These are phyloP conservation scores for Leishmania braziliensis DNA, from an alignment of 208 protist genomes.

Conservation along the genomic window DNA sequence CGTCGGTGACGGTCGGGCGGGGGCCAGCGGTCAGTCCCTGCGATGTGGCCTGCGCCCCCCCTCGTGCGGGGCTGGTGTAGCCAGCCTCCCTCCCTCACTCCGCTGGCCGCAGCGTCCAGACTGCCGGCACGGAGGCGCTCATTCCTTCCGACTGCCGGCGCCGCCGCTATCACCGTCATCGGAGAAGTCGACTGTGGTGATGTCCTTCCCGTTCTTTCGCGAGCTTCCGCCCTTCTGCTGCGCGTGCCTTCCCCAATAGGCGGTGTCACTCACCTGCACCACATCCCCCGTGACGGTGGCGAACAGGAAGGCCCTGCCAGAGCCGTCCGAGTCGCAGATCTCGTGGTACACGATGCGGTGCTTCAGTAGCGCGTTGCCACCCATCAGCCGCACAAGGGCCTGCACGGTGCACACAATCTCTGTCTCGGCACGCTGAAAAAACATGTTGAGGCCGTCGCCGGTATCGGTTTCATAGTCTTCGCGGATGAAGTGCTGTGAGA, in stretches of 20 bases:
- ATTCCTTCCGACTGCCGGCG: neutral
- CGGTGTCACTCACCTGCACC: slow-evolving; percentile 57
- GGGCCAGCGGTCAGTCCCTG: neutral
- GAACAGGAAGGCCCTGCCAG: slow-evolving; percentile 74
- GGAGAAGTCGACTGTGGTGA: neutral
- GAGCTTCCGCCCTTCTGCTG: slow-evolving; percentile 8
- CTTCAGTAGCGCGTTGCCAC: slow-evolving; percentile 88
- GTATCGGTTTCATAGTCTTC: slow-evolving; percentile 64
- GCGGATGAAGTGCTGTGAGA: slow-evolving; percentile 93
- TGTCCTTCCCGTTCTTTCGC: slow-evolving; percentile 7
- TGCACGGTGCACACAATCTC: slow-evolving; percentile 82
- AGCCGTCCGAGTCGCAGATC: slow-evolving; percentile 80
- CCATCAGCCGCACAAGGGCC: slow-evolving; percentile 77
- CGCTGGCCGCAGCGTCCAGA: neutral
- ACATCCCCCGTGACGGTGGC: slow-evolving; percentile 89
- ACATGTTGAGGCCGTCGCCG: slow-evolving; percentile 53
- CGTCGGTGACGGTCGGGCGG: neutral
- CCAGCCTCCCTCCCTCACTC: neutral
- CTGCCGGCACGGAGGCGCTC: neutral
- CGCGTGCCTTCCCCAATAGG: slow-evolving; percentile 12
- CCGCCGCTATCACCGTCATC: slow-evolving; percentile 11
- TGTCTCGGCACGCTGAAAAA: slow-evolving; percentile 76
- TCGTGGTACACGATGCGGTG: slow-evolving; percentile 86
- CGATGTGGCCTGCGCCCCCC: neutral
- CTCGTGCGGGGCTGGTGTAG: neutral